Base-by-base conservation (phyloP, 176 grass and related monocot species). In the Bonia amplexicaulis region DNA sequence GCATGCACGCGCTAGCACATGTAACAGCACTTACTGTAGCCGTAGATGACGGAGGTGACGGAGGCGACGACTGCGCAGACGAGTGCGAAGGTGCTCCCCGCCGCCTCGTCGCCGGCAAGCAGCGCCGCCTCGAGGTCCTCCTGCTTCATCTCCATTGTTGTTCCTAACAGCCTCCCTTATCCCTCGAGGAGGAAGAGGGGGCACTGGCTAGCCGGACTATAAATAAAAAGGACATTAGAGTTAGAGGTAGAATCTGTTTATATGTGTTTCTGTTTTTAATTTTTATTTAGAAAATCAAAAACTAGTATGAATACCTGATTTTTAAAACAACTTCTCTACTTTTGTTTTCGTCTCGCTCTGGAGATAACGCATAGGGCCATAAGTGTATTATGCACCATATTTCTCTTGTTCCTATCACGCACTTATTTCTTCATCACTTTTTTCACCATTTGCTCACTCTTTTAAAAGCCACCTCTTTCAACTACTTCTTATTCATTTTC, bases 21-120 rank as follows among this genome's bases (percentile, higher is more conserved):
- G 16, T 3, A 6, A 16, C 12, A 6, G 52, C 0, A 42, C 25
- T 80, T 69, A 91, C 85, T 87, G 77, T 91, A 91, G 35, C 90
- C 85, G 39, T 81, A 85, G 62, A 91, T 59, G 71, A 91, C 73
- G 63, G 90, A 88, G 54, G 73, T 71, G 77, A 81, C 27, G 54
- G 89, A 88, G 66, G 81, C 89, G 16, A 85, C 78, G 63, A 91
- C 37, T 12, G 89, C 44, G 59, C 85, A 91, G 52, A 47, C 53
- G 31, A 85, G 78, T 1, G 86, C 62, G 17, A 78, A 91, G 15
- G 41, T 13, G 85, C 53, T 45, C 31, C 73, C 53, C 49, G 20
- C 17, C 15, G 3, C 8, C 45, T 2, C 42, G 33, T 2, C 54
- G n/a, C 45, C 70, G 4, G 45, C 10, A 4, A 87, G 77, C n/a